Conservation (phyloP, 768 basidiomycete genomes). For the Rhodosporidiobolus odoratus region DNA sequence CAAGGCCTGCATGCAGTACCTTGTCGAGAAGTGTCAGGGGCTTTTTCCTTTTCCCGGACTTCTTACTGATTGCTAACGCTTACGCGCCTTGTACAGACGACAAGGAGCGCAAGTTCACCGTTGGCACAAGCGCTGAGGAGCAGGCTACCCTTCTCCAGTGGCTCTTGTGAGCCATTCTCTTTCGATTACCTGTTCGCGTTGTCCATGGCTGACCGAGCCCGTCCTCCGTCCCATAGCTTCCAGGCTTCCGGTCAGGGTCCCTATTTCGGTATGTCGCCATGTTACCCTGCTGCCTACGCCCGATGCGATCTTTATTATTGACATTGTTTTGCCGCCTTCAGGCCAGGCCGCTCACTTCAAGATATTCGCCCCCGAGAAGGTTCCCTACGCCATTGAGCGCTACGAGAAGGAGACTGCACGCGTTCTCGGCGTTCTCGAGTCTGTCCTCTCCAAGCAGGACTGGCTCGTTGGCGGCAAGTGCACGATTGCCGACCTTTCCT, state of each 20-base stretch:
- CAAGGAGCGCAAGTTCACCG: conserved; percentile 36
- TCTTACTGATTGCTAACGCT: neutral
- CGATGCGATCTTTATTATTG: neutral
- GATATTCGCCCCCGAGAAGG: conserved; percentile 35
- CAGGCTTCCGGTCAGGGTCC: conserved; percentile 22
- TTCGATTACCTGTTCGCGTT: neutral
- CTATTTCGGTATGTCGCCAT: too few species aligned
- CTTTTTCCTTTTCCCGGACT: neutral
- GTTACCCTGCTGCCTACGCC: neutral
- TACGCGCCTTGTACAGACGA: conserved; percentile 21
- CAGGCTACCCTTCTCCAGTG: conserved; percentile 27
- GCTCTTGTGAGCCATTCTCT: conserved; percentile 36
- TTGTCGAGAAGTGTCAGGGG: conserved; percentile 31
- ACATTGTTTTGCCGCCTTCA: too few species aligned
- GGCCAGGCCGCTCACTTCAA: conserved; percentile 38
- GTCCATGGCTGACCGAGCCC: neutral
- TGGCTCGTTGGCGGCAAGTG: conserved; percentile 35
- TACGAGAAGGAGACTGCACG: conserved; percentile 37
- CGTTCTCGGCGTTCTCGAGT: conserved; percentile 37
- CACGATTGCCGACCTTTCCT: conserved; percentile 39
- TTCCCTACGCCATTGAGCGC: conserved; percentile 28
- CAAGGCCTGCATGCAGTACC: conserved; percentile 36
- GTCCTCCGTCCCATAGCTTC: neutral
- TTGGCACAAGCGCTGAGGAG: conserved; percentile 13
- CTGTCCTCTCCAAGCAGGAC: conserved; percentile 30